These are phyloP conservation scores for Tulasnella sp. DNA, from an alignment of 768 basidiomycete species.

Conservation along the genomic window DNA sequence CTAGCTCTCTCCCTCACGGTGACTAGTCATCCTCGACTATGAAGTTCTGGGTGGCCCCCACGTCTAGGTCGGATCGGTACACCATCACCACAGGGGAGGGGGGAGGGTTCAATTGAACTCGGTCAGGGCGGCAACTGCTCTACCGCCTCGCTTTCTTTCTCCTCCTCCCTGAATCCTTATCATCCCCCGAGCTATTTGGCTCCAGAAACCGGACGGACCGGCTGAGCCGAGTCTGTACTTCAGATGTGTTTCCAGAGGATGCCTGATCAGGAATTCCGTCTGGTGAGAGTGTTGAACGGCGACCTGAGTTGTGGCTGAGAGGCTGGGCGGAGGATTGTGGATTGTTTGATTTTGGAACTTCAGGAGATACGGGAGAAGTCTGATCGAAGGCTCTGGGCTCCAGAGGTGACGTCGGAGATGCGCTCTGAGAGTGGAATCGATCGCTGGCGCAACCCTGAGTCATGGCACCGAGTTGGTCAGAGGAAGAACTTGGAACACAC, in stretches of 20 bases:
- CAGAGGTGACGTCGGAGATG: no score
- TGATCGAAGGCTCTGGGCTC: no score
- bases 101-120: background rate
- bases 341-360: background rate
- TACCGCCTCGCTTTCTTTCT: background rate
- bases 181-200: background rate
- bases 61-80: no score
- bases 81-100: background rate
- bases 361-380: background rate
- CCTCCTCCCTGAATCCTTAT: background rate
- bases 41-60: background rate
- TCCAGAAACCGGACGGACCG: background rate
- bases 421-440: no score
- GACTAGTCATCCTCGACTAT: no score
- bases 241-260: background rate
- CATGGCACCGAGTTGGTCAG: no score
- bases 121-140: background rate
- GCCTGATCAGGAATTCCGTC: background rate
- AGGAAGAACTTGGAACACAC: no score
- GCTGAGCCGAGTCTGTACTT: no score
- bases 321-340: background rate
- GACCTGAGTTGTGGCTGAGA: background rate
- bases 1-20: no score
- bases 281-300: background rate
- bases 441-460: no score